These are phyloP conservation scores for Mycena polygramma DNA, from an alignment of 768 basidiomycete genomes.

Conservation along the genomic window DNA sequence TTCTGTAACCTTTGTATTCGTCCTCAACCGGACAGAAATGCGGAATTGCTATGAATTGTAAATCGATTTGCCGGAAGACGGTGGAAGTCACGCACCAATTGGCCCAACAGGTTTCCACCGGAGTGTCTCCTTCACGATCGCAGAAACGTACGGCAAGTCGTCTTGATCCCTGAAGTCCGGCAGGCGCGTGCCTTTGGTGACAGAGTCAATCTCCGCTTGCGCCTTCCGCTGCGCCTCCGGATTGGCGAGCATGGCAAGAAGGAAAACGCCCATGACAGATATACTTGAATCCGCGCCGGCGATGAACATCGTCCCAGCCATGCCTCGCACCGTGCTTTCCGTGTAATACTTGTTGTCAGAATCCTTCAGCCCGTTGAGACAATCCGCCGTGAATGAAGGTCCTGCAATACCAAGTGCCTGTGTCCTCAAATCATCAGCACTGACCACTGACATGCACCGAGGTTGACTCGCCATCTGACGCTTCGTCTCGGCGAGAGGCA, in stretches of 20 bases:
- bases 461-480: conserved; percentile 4
- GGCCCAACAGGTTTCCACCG: conserved; percentile 8
- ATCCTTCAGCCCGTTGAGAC: neutral
- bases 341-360: neutral
- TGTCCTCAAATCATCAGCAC: neutral
- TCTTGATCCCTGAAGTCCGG: neutral
- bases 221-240: neutral
- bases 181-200: neutral
- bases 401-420: conserved; percentile 13
- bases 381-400: conserved; percentile 9
- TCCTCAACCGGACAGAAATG: neutral
- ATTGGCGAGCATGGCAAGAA: conserved; percentile 9
- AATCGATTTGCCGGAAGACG: too few species aligned
- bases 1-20: conserved; percentile 8
- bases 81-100: neutral
- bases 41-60: neutral
- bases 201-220: neutral
- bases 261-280: conserved; percentile 4
- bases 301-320: conserved; percentile 12
- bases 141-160: neutral
- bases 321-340: neutral
- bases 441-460: too few species aligned
- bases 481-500: conserved; percentile 20
- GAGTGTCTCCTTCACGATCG: conserved; percentile 7
- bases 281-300: conserved; percentile 17